These are phyloP conservation scores for Helichrysum umbraculigerum DNA, from an alignment of 129 eudicot genomes.

Conservation along the genomic window DNA sequence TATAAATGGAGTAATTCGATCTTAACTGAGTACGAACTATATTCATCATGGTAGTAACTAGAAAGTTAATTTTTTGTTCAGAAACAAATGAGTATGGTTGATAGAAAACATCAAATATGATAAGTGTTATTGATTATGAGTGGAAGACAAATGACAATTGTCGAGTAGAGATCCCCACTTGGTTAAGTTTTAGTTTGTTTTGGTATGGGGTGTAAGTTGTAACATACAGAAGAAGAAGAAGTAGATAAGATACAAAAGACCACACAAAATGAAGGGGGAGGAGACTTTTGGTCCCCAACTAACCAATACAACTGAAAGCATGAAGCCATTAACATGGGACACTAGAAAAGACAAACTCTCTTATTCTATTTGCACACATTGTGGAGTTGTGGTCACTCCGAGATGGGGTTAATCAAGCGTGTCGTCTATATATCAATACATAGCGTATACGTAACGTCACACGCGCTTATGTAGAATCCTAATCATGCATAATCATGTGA, in stretches of 20 bases:
- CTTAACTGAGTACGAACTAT: no score
- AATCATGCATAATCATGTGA: background rate
- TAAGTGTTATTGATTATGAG: background rate
- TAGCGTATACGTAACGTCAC: constrained; percentile 9
- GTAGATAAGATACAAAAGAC: constrained; percentile 32
- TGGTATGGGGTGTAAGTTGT: background rate
- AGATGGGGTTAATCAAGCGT: background rate
- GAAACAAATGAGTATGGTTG: background rate
- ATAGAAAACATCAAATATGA: constrained; percentile 33
- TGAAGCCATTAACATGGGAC: constrained; percentile 37
- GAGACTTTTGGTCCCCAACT: constrained; percentile 42
- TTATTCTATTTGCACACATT: constrained; percentile 32
- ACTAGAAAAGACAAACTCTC: constrained; percentile 37
- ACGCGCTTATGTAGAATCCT: background rate
- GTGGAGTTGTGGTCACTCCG: constrained; percentile 40
- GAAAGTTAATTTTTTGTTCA: background rate
- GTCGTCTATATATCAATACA: background rate
- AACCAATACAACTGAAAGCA: background rate
- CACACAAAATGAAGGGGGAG: constrained; percentile 31
- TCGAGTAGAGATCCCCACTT: constrained; percentile 17
- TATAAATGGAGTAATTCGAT: no score
- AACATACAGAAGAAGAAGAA: background rate
- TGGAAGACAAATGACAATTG: background rate
- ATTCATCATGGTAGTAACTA: no score
- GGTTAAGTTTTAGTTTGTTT: constrained; percentile 11